These are phyloP conservation scores for Fusarium chaquense DNA, from an alignment of 2,329 filamentous ascomycete genomes.

Conservation along the genomic window DNA sequence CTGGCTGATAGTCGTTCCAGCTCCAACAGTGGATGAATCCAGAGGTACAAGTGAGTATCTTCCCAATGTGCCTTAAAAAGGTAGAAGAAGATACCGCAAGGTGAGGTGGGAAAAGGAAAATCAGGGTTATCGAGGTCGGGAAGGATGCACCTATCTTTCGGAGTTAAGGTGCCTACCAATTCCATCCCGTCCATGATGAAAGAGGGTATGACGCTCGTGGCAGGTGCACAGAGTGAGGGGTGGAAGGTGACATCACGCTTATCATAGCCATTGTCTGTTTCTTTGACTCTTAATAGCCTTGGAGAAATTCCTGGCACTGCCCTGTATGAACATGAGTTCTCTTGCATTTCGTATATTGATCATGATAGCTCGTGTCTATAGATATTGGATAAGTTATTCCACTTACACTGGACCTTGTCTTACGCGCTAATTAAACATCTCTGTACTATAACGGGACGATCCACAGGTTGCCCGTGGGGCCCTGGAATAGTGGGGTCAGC, in stretches of 20 bases:
- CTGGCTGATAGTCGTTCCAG: conserved; percentile 8
- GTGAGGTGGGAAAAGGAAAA: background rate
- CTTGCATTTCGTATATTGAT: background rate
- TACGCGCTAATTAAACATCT: conserved; percentile 18
- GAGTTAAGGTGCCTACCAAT: conserved; percentile 31
- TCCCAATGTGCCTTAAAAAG: background rate
- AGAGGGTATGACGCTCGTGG: conserved; percentile 19
- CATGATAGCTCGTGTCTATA: background rate
- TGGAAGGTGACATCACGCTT: conserved; percentile 35
- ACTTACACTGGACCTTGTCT: conserved; percentile 8
- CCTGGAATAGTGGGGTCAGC: conserved; percentile 5
- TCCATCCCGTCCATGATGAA: conserved; percentile 6
- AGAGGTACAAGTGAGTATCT: background rate
- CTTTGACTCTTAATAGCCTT: background rate
- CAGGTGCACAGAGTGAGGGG: background rate
- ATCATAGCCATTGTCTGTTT: conserved; percentile 1
- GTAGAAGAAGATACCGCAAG: background rate
- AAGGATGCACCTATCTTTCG: conserved; percentile 12
- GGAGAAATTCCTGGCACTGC: background rate
- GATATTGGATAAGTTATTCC: background rate
- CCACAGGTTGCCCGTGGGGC: conserved; percentile 16
- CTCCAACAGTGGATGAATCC: background rate
- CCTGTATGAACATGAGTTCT: background rate
- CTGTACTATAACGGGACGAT: conserved; percentile 21
- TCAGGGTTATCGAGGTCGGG: background rate